A percentile compares a stretch with the other conserved stretches of the same genome.
These are phyloP conservation scores for Neospermospora avenae DNA, from an alignment of 2,329 filamentous ascomycete species.

Conservation along the genomic window DNA sequence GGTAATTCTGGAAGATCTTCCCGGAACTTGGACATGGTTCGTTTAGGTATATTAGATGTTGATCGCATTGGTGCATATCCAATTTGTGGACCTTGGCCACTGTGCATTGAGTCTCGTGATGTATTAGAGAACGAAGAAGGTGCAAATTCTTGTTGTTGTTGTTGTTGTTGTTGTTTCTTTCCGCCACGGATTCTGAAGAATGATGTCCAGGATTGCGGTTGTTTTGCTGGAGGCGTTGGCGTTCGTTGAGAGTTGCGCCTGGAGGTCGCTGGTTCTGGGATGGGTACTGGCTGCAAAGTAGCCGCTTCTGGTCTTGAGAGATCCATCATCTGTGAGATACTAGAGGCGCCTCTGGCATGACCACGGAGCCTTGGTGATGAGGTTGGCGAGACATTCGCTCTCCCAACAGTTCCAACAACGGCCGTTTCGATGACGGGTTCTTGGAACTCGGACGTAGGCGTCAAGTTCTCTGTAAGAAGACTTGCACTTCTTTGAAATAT, in stretches of 20 bases:
- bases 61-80: conserved; percentile 29
- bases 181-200: conserved; percentile 59
- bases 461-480: conserved; percentile 29
- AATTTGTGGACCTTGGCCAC: conserved; percentile 33
- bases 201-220: conserved; percentile 58
- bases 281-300: conserved; percentile 23
- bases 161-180: conserved; percentile 51
- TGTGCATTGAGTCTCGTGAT: conserved; percentile 78
- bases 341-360: conserved; percentile 46
- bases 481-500: conserved; percentile 22
- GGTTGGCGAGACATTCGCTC: conserved; percentile 44
- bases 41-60: conserved; percentile 55
- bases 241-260: not conserved
- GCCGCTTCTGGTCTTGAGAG: conserved; percentile 29
- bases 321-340: conserved; percentile 50
- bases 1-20: conserved; percentile 88
- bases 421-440: conserved; percentile 45
- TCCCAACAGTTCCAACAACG: conserved; percentile 45
- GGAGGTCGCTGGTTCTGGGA: conserved; percentile 43
- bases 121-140: conserved; percentile 88
- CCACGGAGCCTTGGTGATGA: conserved; percentile 40
- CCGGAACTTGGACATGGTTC: conserved; percentile 85
- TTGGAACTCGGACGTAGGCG: conserved; percentile 31
- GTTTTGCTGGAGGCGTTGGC: conserved; percentile 38
- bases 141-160: conserved; percentile 50